These are phyloP conservation scores for Trichoderma guizhouense DNA, from an alignment of 2,329 filamentous ascomycete genomes.

Conservation along the genomic window DNA sequence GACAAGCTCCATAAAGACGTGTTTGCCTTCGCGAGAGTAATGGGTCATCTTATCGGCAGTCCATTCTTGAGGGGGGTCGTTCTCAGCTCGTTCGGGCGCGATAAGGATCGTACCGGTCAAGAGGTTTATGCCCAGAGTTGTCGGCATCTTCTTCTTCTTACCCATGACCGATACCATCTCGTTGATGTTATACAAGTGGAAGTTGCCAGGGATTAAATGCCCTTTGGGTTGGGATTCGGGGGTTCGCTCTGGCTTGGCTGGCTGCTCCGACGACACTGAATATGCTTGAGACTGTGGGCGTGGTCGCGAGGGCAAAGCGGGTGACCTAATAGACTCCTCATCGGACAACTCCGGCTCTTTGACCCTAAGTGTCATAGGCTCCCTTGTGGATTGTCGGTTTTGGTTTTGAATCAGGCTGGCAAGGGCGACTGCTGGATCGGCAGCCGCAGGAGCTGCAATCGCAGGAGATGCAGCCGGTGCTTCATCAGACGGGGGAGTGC, in stretches of 20 bases:
- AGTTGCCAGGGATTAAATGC: slow-evolving; percentile 67
- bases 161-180: slow-evolving; percentile 97
- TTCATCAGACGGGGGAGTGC: neutral
- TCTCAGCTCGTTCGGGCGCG: slow-evolving; percentile 76
- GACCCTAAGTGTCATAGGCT: slow-evolving; percentile 22
- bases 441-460: slow-evolving; percentile 42
- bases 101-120: slow-evolving; percentile 87
- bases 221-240: slow-evolving; percentile 38
- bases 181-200: slow-evolving; percentile 93
- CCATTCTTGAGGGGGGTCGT: slow-evolving; percentile 89
- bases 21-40: slow-evolving; percentile 96
- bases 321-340: slow-evolving; percentile 33
- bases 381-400: slow-evolving; percentile 35
- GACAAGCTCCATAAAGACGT: slow-evolving; percentile 92
- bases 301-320: slow-evolving; percentile 39
- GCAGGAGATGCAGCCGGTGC: slow-evolving; percentile 50
- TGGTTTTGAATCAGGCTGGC: slow-evolving; percentile 54
- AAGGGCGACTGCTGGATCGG: slow-evolving; percentile 52
- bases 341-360: slow-evolving; percentile 30
- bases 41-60: slow-evolving; percentile 92
- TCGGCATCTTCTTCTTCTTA: slow-evolving; percentile 97
- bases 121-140: slow-evolving; percentile 90
- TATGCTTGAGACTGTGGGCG: slow-evolving; percentile 20
- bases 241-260: slow-evolving; percentile 36
- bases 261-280: neutral